A percentile compares a stretch with the other conserved stretches of the same genome.
Evolutionary conservation across 331 rosid species (phyloP).

Genomic region (Quercus lobata): DNA sequence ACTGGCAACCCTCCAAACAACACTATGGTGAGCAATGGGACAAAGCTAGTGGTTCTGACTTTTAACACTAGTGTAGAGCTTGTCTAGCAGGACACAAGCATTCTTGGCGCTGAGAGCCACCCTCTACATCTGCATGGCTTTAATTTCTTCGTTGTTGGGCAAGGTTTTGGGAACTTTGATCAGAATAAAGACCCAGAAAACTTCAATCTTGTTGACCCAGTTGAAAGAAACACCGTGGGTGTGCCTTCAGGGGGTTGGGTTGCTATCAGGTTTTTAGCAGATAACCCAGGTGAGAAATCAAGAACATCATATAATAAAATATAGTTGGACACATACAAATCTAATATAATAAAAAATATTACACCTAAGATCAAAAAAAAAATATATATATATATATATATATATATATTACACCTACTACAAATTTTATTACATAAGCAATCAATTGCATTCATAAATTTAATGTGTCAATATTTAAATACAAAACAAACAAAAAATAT

Average conservation of each 20-base stretch:
- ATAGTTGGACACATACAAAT: neutral
- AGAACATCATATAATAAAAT: neutral
- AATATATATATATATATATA: no score
- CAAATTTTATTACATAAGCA: no score
- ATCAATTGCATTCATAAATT: no score
- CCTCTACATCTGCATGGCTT: conserved; percentile 63
- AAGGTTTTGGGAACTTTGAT: conserved; percentile 52
- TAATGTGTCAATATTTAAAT: no score
- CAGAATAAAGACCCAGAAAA: conserved; percentile 33
- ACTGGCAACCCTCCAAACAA: conserved; percentile 38
- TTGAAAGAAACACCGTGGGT: conserved; percentile 49
- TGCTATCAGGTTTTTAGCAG: conserved; percentile 44
- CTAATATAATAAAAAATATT: neutral
- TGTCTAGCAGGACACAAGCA: conserved; percentile 41
- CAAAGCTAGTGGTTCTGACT: conserved; percentile 39
- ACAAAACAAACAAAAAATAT: neutral
- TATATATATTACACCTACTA: no score
- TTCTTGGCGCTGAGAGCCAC: conserved; percentile 51
- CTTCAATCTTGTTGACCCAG: conserved; percentile 49
- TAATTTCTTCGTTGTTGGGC: conserved; percentile 57
- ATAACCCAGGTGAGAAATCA: conserved; percentile 44
- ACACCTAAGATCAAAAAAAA: no score
- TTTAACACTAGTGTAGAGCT: conserved; percentile 50
- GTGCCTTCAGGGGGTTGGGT: conserved; percentile 53
- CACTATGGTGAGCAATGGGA: conserved; percentile 45